Conservation (phyloP, 2,329 filamentous ascomycete genomes). For the Verticillium nonalfalfae region DNA sequence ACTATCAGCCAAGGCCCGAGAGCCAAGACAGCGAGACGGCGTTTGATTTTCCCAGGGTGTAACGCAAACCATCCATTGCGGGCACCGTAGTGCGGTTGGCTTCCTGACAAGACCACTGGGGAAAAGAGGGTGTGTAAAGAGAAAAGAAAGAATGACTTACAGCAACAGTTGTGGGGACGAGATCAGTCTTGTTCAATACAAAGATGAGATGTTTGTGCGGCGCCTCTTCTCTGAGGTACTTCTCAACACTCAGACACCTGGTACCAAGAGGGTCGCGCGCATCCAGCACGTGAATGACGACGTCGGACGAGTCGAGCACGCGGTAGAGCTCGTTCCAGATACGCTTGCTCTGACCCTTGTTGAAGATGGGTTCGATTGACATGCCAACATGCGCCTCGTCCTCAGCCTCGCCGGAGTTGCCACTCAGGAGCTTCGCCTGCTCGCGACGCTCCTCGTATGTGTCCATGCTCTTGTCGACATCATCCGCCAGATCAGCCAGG, state of each 20-base stretch:
- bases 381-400: slow-evolving; percentile 45
- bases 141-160: slow-evolving; percentile 58
- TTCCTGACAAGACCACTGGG: slow-evolving; percentile 85
- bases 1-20: slow-evolving; percentile 64
- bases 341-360: slow-evolving; percentile 89
- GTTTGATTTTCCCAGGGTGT: slow-evolving; percentile 96
- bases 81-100: slow-evolving; percentile 53
- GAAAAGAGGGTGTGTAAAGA: slow-evolving; percentile 20
- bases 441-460: slow-evolving; percentile 75
- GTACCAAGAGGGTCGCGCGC: slow-evolving; percentile 87
- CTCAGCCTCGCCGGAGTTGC: slow-evolving; percentile 47
- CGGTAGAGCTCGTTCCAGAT: slow-evolving; percentile 98
- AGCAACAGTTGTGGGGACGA: slow-evolving; percentile 86
- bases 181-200: slow-evolving; percentile 83
- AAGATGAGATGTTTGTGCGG: slow-evolving; percentile 95
- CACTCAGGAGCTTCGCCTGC: slow-evolving; percentile 70
- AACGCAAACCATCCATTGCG: slow-evolving; percentile 86
- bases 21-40: slow-evolving; percentile 61
- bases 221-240: slow-evolving; percentile 49
- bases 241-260: slow-evolving; percentile 68
- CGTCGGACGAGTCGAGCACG: slow-evolving; percentile 91
- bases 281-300: slow-evolving; percentile 91
- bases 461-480: slow-evolving; percentile 75
- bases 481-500: slow-evolving; percentile 74
- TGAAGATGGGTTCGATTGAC: slow-evolving; percentile 82